Conservation (phyloP, 768 basidiomycete species). For the Clitopilus passeckerianus region DNA sequence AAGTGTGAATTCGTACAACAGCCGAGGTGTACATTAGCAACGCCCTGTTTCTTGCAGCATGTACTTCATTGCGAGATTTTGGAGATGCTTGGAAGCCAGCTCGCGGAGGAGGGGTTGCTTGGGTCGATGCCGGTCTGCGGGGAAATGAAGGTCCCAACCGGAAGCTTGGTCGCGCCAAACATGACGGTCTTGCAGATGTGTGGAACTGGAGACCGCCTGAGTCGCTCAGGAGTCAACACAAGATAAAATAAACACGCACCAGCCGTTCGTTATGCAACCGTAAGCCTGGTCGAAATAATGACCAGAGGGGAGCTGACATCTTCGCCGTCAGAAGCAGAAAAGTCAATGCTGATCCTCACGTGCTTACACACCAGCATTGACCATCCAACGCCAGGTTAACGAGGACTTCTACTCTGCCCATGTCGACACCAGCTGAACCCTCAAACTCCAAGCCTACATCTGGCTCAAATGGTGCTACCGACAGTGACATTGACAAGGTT, state of each 20-base stretch:
- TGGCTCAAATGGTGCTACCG: slow-evolving; percentile 15
- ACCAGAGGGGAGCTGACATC: background rate
- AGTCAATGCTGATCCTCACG: background rate
- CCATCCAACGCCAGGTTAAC: background rate
- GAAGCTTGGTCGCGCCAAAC: background rate
- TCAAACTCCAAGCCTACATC: slow-evolving; percentile 11
- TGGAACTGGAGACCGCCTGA: slow-evolving; percentile 10
- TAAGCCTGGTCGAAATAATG: background rate
- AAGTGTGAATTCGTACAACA: slow-evolving; percentile 45
- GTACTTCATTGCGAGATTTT: slow-evolving; percentile 30
- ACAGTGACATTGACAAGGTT: slow-evolving; percentile 72
- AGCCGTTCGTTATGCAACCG: background rate
- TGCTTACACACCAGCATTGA: background rate
- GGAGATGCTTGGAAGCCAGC: slow-evolving; percentile 1
- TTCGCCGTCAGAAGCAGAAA: background rate
- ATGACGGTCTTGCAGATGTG: background rate
- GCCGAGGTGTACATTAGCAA: slow-evolving; percentile 84
- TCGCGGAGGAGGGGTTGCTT: slow-evolving; percentile 1
- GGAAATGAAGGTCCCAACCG: background rate
- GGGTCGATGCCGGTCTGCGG: slow-evolving; percentile 12
- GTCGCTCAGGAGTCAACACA: slow-evolving; percentile 2
- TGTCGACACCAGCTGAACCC: slow-evolving; percentile 11
- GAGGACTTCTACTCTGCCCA: slow-evolving; percentile 3
- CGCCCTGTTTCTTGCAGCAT: slow-evolving; percentile 59
- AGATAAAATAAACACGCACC: slow-evolving; percentile 1